A percentile compares a stretch with the other conserved stretches of the same genome.
Evolutionary conservation across 228 moss, liverwort and hornwort species (phyloP).

Genomic region (Sphagnum magellanicum): DNA sequence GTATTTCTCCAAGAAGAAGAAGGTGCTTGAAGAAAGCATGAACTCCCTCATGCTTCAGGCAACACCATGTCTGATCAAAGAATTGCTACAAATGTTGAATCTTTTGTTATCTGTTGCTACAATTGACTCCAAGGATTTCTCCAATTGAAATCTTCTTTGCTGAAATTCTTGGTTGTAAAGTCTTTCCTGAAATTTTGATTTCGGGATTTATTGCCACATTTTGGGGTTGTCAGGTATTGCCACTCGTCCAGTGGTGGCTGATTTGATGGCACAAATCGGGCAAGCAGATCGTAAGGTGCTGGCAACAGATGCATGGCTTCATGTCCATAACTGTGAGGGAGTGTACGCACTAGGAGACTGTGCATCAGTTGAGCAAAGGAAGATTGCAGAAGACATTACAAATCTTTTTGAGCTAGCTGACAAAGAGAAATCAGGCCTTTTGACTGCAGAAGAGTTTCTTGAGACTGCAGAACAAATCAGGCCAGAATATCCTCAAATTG

Average conservation of each 20-base stretch:
- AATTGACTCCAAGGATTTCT: too few relatives aligned
- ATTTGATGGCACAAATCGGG: constrained; percentile 36
- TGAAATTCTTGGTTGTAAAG: too few relatives aligned
- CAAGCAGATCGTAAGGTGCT: constrained; percentile 11
- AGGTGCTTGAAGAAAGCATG: too few relatives aligned
- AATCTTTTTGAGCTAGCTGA: neutral
- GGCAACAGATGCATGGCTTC: constrained; percentile 1
- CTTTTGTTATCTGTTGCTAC: too few relatives aligned
- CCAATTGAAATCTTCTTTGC: too few relatives aligned
- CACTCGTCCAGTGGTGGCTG: constrained; percentile 32
- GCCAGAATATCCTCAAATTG: constrained; percentile 4
- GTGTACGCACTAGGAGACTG: neutral
- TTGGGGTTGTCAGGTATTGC: constrained; percentile 14
- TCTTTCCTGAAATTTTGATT: too few relatives aligned
- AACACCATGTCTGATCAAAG: too few relatives aligned
- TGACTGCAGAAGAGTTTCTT: neutral
- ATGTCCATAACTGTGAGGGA: constrained; percentile 1
- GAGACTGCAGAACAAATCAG: neutral
- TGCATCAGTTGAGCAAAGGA: neutral
- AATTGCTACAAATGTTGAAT: too few relatives aligned
- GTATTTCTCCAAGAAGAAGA: too few relatives aligned
- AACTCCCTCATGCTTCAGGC: too few relatives aligned
- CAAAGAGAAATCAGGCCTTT: neutral
- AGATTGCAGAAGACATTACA: neutral
- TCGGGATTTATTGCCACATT: too few relatives aligned